These are phyloP conservation scores for Yamadazyma philogaea DNA, from an alignment of 805 yeast species.

Conservation along the genomic window DNA sequence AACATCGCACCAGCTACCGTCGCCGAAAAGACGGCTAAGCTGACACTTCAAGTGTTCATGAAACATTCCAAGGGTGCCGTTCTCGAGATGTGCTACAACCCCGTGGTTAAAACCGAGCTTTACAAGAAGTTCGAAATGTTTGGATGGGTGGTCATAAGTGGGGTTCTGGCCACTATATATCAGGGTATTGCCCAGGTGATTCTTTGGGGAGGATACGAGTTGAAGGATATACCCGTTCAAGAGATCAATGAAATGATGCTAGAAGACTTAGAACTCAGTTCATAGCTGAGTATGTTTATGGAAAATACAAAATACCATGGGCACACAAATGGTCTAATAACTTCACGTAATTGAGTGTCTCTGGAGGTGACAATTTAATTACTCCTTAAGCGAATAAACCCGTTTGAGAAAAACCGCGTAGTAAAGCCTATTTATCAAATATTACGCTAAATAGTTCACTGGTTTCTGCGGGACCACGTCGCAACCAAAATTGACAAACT, in stretches of 20 bases:
- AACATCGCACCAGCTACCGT: constrained; percentile 23
- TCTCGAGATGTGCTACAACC: constrained; percentile 36
- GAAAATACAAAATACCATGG: too few species aligned
- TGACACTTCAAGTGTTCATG: constrained; percentile 26
- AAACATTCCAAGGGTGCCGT: constrained; percentile 23
- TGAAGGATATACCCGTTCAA: constrained; percentile 23
- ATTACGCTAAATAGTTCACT: too few species aligned
- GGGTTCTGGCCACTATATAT: constrained; percentile 30
- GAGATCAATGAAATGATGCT: constrained; percentile 20
- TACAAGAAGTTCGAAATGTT: constrained; percentile 20
- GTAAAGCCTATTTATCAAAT: too few species aligned
- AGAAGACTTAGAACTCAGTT: not conserved
- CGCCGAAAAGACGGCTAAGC: constrained; percentile 23
- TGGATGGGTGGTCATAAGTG: constrained; percentile 29
- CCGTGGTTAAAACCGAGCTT: constrained; percentile 24
- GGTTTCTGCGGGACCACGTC: too few species aligned
- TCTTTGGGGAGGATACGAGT: constrained; percentile 28
- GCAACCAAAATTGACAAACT: too few species aligned
- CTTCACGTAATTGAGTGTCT: too few species aligned
- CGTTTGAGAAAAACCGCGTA: too few species aligned
- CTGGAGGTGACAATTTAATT: too few species aligned
- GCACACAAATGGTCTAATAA: too few species aligned
- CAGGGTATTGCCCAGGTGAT: constrained; percentile 31
- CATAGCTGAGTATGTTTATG: too few species aligned
- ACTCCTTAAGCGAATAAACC: too few species aligned